These are phyloP conservation scores for Aspergillus sp. DNA, from an alignment of 2,329 filamentous ascomycete genomes.

Conservation along the genomic window DNA sequence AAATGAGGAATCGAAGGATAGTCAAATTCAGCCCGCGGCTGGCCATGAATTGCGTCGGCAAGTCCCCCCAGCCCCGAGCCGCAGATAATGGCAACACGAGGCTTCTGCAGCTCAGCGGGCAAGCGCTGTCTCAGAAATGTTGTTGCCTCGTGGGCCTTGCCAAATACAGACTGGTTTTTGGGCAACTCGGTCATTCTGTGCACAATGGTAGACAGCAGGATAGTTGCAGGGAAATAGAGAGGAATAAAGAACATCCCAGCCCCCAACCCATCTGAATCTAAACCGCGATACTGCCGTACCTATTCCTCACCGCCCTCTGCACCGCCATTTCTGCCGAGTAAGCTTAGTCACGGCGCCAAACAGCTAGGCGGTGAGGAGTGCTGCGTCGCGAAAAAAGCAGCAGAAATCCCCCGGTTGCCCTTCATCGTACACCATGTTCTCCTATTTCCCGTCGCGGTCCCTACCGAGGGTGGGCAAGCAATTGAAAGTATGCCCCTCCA, in stretches of 20 bases:
- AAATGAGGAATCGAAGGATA: slow-evolving; percentile 55
- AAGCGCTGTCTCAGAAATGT: slow-evolving; percentile 41
- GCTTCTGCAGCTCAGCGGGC: slow-evolving; percentile 42
- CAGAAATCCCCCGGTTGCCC: too few relatives aligned
- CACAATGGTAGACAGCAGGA: too few relatives aligned
- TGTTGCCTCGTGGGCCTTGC: slow-evolving; percentile 40
- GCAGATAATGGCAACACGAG: slow-evolving; percentile 54
- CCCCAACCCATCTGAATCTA: too few relatives aligned
- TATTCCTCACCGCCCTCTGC: too few relatives aligned
- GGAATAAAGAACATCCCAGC: too few relatives aligned
- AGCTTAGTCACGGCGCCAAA: too few relatives aligned
- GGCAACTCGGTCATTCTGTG: slow-evolving; percentile 9
- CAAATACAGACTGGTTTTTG: slow-evolving; percentile 11
- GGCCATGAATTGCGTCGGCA: slow-evolving; percentile 45
- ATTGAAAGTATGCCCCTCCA: slow-evolving; percentile 12
- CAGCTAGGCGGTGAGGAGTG: too few relatives aligned
- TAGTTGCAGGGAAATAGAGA: too few relatives aligned
- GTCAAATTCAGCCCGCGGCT: slow-evolving; percentile 43
- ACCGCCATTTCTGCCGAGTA: too few relatives aligned
- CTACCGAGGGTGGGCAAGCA: slow-evolving; percentile 12
- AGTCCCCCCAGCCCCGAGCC: slow-evolving; percentile 56
- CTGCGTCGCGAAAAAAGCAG: too few relatives aligned
- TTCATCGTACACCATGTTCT: slow-evolving; percentile 20
- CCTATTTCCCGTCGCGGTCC: slow-evolving; percentile 12
- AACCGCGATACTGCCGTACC: too few relatives aligned